Evolutionary conservation across 2,329 filamentous ascomycete species (phyloP).

Genomic region (Chalara sp.): DNA sequence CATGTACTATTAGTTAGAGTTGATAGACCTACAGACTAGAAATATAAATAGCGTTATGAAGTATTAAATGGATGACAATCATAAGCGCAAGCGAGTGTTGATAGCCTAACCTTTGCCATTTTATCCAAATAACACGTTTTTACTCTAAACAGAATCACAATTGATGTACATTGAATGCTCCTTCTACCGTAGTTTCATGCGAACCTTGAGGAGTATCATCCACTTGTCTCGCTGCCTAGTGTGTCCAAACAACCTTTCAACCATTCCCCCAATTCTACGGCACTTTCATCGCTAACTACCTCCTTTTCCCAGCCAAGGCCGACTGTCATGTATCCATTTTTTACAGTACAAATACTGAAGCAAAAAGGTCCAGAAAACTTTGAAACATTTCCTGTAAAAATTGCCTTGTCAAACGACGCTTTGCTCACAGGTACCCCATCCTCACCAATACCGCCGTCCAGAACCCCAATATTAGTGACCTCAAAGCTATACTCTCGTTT

Average conservation of each 20-base stretch:
- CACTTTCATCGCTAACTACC: conserved; percentile 13
- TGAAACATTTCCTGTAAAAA: conserved; percentile 5
- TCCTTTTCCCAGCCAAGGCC: conserved; percentile 8
- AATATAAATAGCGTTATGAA: too few species aligned
- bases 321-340: conserved; percentile 14
- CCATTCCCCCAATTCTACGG: not conserved
- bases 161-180: too few species aligned
- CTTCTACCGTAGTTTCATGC: too few species aligned
- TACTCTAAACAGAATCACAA: too few species aligned
- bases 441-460: conserved; percentile 20
- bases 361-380: conserved; percentile 11
- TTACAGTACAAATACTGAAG: conserved; percentile 10
- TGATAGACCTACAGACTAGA: too few species aligned
- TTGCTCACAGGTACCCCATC: not conserved
- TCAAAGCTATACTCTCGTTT: conserved; percentile 40
- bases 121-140: too few species aligned
- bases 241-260: not conserved
- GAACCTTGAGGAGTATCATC: too few species aligned
- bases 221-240: not conserved
- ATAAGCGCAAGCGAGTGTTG: too few species aligned
- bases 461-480: conserved; percentile 45
- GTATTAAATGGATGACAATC: too few species aligned
- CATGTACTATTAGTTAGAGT: too few species aligned
- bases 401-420: conserved; percentile 11
- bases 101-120: too few species aligned